Base-by-base conservation (phyloP, 2,329 filamentous ascomycete genomes). In the Cordyceps cicadae region DNA sequence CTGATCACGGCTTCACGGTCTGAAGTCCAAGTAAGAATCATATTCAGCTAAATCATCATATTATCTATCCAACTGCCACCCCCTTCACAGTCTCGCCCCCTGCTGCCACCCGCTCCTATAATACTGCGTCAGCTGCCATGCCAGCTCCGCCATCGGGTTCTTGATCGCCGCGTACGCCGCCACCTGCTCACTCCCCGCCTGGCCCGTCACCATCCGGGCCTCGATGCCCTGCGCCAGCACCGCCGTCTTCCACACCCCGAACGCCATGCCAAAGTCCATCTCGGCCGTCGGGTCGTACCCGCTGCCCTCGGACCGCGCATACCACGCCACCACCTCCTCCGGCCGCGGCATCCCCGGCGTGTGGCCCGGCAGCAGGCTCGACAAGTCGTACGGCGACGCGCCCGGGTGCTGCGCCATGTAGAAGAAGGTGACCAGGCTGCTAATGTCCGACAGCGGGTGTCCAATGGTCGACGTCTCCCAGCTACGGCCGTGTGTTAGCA, bases 401-500 rank as follows among this genome's bases (percentile, higher is more conserved):
- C 54, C 54, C 1, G 60, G 54, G 2, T 54, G 54, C 14, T 39
- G 5, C 14, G 60, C 60, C 46, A 62, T 41, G 54, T 62, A 66
- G 63, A 68, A 70, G 9, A 63, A 64, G 46, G 62, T 66, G 15
- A 69, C 37, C 8, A 96, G 77, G 72, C 96, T 96, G 70, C 86
- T 84, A 41, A 96, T 76, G 70, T 96, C 92, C 5, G 87, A 90
- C 15, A 95, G 80, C 3, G 92, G 92, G 72, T 96, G 91, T 29
- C 92, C 92, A 57, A 95, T 87, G 0, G 92, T 96, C 52, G 89
- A 90, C 88, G 96, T 93, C 76, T 96, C 92, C 92, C 91, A 96
- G 75, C 78, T 81, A 19, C 6, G 5, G 45, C 19, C 9, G 11
- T 5, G 55, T 48, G 50, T 63, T 60, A 64, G 70, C 24, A 24